Evolutionary conservation across 495 filamentous ascomycete genomes (phyloP).

Genomic region (Thermochaetoides thermophila): DNA sequence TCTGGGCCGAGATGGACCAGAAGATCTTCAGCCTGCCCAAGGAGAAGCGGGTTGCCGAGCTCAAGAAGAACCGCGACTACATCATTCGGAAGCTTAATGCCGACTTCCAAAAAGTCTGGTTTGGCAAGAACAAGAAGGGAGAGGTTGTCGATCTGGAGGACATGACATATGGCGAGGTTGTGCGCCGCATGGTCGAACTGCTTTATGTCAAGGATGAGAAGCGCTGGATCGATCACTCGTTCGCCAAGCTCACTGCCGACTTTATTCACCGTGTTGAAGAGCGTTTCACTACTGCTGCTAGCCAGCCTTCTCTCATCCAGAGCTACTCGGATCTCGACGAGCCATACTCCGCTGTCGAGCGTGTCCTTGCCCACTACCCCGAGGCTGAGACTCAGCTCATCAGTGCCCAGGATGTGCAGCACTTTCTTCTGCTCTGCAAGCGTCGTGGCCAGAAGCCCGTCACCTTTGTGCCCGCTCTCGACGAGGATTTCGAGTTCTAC

Average conservation of each 20-base stretch:
- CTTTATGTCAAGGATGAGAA: slow-evolving; percentile 91
- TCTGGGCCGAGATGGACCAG: slow-evolving; percentile 97
- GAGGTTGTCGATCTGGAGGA: slow-evolving; percentile 89
- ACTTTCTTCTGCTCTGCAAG: slow-evolving; percentile 88
- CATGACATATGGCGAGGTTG: slow-evolving; percentile 92
- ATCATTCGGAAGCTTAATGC: slow-evolving; percentile 97
- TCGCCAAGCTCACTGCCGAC: slow-evolving; percentile 69
- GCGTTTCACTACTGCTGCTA: slow-evolving; percentile 58
- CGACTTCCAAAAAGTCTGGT: slow-evolving; percentile 98
- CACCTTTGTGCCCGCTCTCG: slow-evolving; percentile 82
- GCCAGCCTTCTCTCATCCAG: slow-evolving; percentile 52
- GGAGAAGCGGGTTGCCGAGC: slow-evolving; percentile 78
- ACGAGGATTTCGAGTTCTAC: slow-evolving; percentile 93
- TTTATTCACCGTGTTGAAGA: slow-evolving; percentile 94
- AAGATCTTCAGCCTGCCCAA: slow-evolving; percentile 96
- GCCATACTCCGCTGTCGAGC: slow-evolving; percentile 61
- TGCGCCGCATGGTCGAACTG: slow-evolving; percentile 85
- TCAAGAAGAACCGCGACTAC: slow-evolving; percentile 82
- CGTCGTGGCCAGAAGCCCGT: slow-evolving; percentile 90
- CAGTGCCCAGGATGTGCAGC: slow-evolving; percentile 92
- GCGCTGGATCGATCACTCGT: slow-evolving; percentile 85
- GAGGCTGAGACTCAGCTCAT: slow-evolving; percentile 82
- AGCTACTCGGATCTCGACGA: slow-evolving; percentile 76
- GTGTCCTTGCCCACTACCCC: slow-evolving; percentile 67
- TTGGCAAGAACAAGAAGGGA: slow-evolving; percentile 72